phyloP scores from a whole-genome alignment of 768 basidiomycete genomes.

The Hebeloma cylindrosporum region DNA sequence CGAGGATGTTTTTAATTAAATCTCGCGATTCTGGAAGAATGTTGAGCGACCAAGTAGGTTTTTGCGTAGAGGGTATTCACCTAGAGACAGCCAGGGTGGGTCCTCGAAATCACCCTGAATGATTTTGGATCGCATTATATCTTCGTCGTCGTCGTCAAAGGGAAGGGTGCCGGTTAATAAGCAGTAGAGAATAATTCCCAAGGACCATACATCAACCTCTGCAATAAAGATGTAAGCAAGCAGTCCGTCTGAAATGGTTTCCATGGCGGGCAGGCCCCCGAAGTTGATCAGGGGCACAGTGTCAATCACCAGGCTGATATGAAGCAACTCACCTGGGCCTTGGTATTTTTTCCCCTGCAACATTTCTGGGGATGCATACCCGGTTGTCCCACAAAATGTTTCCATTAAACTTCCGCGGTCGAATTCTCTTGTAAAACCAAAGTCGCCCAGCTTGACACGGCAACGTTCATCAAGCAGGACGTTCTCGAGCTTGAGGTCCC shows the following conservation, averaged over 20 bases:
- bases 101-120: conserved; percentile 87
- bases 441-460: conserved; percentile 90
- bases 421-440: conserved; percentile 93
- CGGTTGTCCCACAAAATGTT: conserved; percentile 94
- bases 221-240: conserved; percentile 20
- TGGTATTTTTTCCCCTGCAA: conserved; percentile 83
- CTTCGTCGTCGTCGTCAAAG: conserved; percentile 89
- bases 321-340: conserved; percentile 69
- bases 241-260: no score
- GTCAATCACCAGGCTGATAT: no score
- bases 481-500: conserved; percentile 96
- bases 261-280: no score
- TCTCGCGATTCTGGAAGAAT: conserved; percentile 72
- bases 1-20: conserved; percentile 75
- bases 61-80: conserved; percentile 36
- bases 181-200: conserved; percentile 89
- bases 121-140: conserved; percentile 80
- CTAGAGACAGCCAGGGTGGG: conserved; percentile 86
- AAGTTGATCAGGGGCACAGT: neutral
- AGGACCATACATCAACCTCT: conserved; percentile 97
- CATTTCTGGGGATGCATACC: conserved; percentile 94
- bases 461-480: conserved; percentile 89
- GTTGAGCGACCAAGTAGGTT: conserved; percentile 3
- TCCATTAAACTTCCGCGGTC: conserved; percentile 78
- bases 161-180: conserved; percentile 87